A percentile compares a stretch with the other conserved stretches of the same genome.
Evolutionary conservation across 805 yeast genomes (phyloP).

Genomic region (Kazachstania martiniae): DNA sequence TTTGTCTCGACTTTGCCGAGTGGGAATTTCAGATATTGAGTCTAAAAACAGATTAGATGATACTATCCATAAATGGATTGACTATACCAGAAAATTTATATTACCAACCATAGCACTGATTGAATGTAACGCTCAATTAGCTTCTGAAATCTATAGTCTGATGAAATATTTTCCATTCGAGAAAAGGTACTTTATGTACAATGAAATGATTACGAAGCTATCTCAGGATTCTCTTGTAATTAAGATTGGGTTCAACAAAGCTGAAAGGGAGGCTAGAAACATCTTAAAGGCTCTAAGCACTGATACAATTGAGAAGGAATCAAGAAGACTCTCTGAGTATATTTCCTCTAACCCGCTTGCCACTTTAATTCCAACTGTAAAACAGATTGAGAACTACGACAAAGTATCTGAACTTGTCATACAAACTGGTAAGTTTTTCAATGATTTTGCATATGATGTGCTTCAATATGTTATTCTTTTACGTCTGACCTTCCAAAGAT

Average conservation of each 20-base stretch:
- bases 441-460: slow-evolving; percentile 75
- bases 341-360: slow-evolving; percentile 73
- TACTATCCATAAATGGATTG: slow-evolving; percentile 38
- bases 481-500: slow-evolving; percentile 60
- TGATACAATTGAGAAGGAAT: slow-evolving; percentile 63
- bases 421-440: slow-evolving; percentile 66
- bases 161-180: slow-evolving; percentile 46
- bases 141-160: slow-evolving; percentile 48
- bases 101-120: slow-evolving; percentile 51
- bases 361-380: slow-evolving; percentile 56
- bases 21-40: slow-evolving; percentile 36
- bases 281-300: slow-evolving; percentile 71
- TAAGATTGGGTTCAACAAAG: slow-evolving; percentile 48
- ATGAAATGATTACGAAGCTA: slow-evolving; percentile 54
- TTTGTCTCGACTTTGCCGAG: slow-evolving; percentile 48
- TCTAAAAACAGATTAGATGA: slow-evolving; percentile 4
- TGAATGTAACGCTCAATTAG: slow-evolving; percentile 45
- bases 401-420: slow-evolving; percentile 72
- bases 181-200: slow-evolving; percentile 65
- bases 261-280: slow-evolving; percentile 72
- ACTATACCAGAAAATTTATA: slow-evolving; percentile 51
- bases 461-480: slow-evolving; percentile 61
- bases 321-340: slow-evolving; percentile 60
- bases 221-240: slow-evolving; percentile 46
- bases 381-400: slow-evolving; percentile 85